These are phyloP conservation scores for Apiospora hydei DNA, from an alignment of 2,329 filamentous ascomycete species.

Conservation along the genomic window DNA sequence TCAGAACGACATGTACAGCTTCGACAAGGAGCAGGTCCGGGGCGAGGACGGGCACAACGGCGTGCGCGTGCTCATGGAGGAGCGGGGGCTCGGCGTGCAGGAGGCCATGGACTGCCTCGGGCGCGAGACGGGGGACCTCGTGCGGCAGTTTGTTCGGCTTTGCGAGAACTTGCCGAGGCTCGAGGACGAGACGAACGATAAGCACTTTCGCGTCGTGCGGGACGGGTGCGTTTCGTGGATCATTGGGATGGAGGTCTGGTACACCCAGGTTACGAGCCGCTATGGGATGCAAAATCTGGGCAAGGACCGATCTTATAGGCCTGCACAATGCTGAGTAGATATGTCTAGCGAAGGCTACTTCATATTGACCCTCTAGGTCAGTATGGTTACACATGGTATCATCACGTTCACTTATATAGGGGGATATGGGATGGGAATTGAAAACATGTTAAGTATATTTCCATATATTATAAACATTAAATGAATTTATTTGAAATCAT, in stretches of 20 bases:
- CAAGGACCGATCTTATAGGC: background rate
- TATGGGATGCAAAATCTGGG: background rate
- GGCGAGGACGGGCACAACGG: background rate
- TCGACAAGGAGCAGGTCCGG: background rate
- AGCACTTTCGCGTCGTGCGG: background rate
- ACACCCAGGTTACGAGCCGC: background rate
- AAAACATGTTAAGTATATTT: too few relatives aligned
- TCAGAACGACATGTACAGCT: conserved; percentile 15
- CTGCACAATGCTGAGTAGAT: background rate
- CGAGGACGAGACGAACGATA: background rate
- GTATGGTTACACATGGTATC: too few relatives aligned
- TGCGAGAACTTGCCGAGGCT: background rate
- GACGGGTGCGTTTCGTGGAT: background rate
- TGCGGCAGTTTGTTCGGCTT: background rate
- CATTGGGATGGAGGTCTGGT: background rate
- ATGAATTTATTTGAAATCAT: too few relatives aligned
- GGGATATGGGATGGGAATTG: too few relatives aligned
- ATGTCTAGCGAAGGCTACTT: too few relatives aligned
- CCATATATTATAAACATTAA: too few relatives aligned
- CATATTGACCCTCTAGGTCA: too few relatives aligned
- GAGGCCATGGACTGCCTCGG: conserved; percentile 3
- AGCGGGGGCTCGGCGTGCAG: background rate
- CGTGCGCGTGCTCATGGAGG: conserved; percentile 7
- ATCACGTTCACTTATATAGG: too few relatives aligned
- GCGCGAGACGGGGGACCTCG: background rate